Evolutionary conservation across 371 early-diverging fungal genomes (phyloP), one percentile per base, ranked within the genome.

Genomic region (Mucor piriformis): DNA sequence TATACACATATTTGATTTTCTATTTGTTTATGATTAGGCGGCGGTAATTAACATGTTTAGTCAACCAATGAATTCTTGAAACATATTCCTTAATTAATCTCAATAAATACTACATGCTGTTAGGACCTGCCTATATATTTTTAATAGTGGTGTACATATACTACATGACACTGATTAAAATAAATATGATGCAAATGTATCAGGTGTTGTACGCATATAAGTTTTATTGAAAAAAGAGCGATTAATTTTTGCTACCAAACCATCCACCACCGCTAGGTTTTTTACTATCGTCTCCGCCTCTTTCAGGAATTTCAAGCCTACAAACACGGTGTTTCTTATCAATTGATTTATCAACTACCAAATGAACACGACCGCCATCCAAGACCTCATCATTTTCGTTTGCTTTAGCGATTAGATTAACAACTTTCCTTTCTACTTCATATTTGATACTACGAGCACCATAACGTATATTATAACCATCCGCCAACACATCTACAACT

Each of bases 401-500:
- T 3, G 82, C 81, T 50, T 84, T 83, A 24, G 86, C 86, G 21
- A 86, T 77, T 27, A 76, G 51, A 54, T 80, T 83, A 2, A 86
- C 79, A 2, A 86, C 79, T 37, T 76, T 72, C 8, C 74, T 67
- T 47, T 84, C 86, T 0, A 86, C 84, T 57, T 83, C 86, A 51
- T 84, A 81, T 54, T 84, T 84, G 54, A 86, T 83, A 52, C 79
- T 79, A 49, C 86, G 74, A 6, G 86, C 86, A 40, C 86, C 86
- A 42, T 86, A 86, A 1, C 82, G 74, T 23, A 80, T 75, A 54
- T 86, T 83, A 54, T 86, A 86, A 1, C 80, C 83, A 24, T 71
- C 66, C 2, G 73, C 71, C 2, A 86, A 49, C 3, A 72, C 66
- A 55, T 79, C 76, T 3, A 84, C 76, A 0, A 84, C 83, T 6